Percentiles rank a stretch among this genome's conserved stretches.
phyloP scores from a whole-genome alignment of 2,329 filamentous ascomycete species.

The Sporothrix brasiliensis region DNA sequence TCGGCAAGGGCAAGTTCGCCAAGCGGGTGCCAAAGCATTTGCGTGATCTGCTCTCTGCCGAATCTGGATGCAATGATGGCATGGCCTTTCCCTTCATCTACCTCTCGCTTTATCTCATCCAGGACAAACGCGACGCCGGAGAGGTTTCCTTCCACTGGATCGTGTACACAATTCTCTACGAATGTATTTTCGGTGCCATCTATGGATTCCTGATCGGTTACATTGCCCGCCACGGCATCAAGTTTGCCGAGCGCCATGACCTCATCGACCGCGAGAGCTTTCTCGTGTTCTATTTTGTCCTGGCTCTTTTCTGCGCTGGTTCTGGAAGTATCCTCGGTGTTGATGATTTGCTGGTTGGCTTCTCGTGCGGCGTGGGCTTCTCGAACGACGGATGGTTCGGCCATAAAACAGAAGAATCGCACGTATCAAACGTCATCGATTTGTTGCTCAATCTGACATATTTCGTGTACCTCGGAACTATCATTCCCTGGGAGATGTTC shows the following conservation, averaged over 20 bases:
- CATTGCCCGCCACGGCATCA: constrained; percentile 86
- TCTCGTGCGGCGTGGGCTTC: constrained; percentile 95
- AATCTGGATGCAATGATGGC: constrained; percentile 98
- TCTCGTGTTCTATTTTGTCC: constrained; percentile 96
- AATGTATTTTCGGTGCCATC: constrained; percentile 89
- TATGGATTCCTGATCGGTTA: constrained; percentile 90
- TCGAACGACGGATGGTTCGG: constrained; percentile 99
- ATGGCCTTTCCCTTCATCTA: constrained; percentile 99
- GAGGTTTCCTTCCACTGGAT: constrained; percentile 84
- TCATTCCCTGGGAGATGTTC: constrained; percentile 94
- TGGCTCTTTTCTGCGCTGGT: constrained; percentile 93
- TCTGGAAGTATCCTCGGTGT: constrained; percentile 88
- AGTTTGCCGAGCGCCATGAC: constrained; percentile 78
- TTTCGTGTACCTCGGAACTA: constrained; percentile 96
- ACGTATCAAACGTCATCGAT: constrained; percentile 99
- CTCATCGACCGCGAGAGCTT: constrained; percentile 96
- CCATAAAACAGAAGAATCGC: constrained; percentile 96
- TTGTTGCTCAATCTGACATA: constrained; percentile 94
- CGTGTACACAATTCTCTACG: constrained; percentile 86
- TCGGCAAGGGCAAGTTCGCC: constrained; percentile 98
- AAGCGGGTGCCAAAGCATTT: constrained; percentile 97
- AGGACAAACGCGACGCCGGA: constrained; percentile 69
- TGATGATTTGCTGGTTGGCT: constrained; percentile 92
- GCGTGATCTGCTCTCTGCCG: constrained; percentile 89
- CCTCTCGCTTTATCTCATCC: constrained; percentile 84